These are phyloP conservation scores for Biscutella auriculata DNA, from an alignment of 441 rosid species.

Conservation along the genomic window DNA sequence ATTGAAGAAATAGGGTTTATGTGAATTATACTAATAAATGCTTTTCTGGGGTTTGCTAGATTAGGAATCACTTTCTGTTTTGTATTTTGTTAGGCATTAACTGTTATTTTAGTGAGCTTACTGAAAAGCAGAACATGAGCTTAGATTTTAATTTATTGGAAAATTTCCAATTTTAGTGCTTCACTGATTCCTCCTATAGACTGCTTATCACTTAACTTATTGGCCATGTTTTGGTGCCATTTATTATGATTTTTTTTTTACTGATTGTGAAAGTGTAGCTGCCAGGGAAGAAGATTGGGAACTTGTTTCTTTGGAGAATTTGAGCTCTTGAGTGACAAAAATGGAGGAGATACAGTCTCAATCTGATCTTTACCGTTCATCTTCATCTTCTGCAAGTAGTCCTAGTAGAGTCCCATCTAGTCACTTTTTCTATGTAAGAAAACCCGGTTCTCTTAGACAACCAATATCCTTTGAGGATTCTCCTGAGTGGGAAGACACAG, in stretches of 20 bases:
- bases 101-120: slow-evolving; percentile 11
- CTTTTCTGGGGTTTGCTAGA: background rate
- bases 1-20: background rate
- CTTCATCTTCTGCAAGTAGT: slow-evolving; percentile 95
- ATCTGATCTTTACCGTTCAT: slow-evolving; percentile 88
- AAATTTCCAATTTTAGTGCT: background rate
- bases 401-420: slow-evolving; percentile 97
- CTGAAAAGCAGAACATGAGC: background rate
- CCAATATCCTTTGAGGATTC: slow-evolving; percentile 98
- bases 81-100: background rate
- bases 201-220: background rate
- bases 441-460: slow-evolving; percentile 80
- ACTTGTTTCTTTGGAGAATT: background rate
- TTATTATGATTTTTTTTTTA: background rate
- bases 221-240: background rate
- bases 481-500: slow-evolving; percentile 98
- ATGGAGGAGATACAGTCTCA: slow-evolving; percentile 99
- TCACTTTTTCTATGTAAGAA: slow-evolving; percentile 84
- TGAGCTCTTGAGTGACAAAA: background rate
- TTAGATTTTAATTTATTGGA: background rate
- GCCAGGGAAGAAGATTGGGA: background rate
- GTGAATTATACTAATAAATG: background rate
- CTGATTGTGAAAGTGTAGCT: background rate
- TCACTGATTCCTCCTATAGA: background rate
- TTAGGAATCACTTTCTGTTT: slow-evolving; percentile 6